Evolutionary conservation across 169 alveolate genomes (phyloP), one percentile per base, ranked within the genome.

Genomic region (Plasmodium malariae): DNA sequence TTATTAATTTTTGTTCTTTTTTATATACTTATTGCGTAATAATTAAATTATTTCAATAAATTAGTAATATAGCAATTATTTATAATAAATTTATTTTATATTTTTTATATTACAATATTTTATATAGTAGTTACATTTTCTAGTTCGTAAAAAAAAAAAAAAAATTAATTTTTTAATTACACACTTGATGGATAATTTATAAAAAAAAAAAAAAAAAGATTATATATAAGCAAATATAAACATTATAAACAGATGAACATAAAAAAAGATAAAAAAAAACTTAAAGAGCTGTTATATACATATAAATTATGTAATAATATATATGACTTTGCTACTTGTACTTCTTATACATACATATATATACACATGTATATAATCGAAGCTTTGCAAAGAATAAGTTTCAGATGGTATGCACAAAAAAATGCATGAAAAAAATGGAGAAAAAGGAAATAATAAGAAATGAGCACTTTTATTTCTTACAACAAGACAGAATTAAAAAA

Each of bases 401-500:
- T 30, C 26, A 19, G 26, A 63, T 63, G n/a, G 30, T 63, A 34
- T 19, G 19, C 12, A 37, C 54, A 30, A 59, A 74, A 40, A 74
- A 60, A 32, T n/a, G 21, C 55, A 51, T 43, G 34, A 24, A 17
- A 67, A 51, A 48, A 51, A 30, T 60, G 11, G 34, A 24, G 28
- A 12, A 36, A 11, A 70, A 51, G 19, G 12, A 1, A 9, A 14
- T n/a, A 36, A 45, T 32, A 62, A 62, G 76, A 63, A 76, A 76
- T 76, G 26, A 76, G 30, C 28, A 73, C 71, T 60, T 40, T 62
- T 30, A 60, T 76, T 63, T 48, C 88, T 60, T 62, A 32, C 32
- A 32, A 76, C 74, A 76, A 76, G 88, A 63, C 88, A 76, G 88
- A 76, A 76, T 60, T 45, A 37, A 76, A 62, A 76, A 54, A 54